These are phyloP conservation scores for Rosa persica DNA, from an alignment of 306 rosid species.

Conservation along the genomic window DNA sequence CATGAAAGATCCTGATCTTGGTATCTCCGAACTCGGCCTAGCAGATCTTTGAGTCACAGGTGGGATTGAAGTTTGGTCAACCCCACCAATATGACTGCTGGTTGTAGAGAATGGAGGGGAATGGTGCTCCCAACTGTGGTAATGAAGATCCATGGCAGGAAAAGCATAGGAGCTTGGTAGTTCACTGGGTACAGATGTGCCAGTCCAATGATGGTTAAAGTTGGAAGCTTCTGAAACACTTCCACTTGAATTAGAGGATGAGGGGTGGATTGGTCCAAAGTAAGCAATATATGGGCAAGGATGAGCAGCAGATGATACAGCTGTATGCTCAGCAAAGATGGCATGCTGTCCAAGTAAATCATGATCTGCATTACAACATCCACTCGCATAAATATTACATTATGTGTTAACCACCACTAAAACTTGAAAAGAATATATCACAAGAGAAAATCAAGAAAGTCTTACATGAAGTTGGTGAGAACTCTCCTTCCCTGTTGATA, in stretches of 20 bases:
- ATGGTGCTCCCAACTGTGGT: slow-evolving; percentile 87
- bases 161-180: slow-evolving; percentile 69
- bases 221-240: slow-evolving; percentile 73
- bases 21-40: slow-evolving; percentile 59
- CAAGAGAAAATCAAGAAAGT: slow-evolving; percentile 17
- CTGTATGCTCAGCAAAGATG: slow-evolving; percentile 70
- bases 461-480: slow-evolving; percentile 82
- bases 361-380: slow-evolving; percentile 62
- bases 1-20: slow-evolving; percentile 73
- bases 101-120: slow-evolving; percentile 69
- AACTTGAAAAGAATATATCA: slow-evolving; percentile 10
- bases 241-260: slow-evolving; percentile 73
- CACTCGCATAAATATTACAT: slow-evolving; percentile 35
- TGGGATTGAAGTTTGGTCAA: slow-evolving; percentile 63
- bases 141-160: slow-evolving; percentile 84
- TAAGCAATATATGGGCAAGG: slow-evolving; percentile 91
- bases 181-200: slow-evolving; percentile 71
- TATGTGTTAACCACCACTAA: slow-evolving; percentile 21
- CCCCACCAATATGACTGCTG: slow-evolving; percentile 48
- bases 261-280: slow-evolving; percentile 85
- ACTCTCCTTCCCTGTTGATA: slow-evolving; percentile 85
- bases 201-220: slow-evolving; percentile 68
- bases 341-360: slow-evolving; percentile 88
- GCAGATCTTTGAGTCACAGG: slow-evolving; percentile 68
- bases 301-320: slow-evolving; percentile 76